Percentiles rank a stretch among this genome's conserved stretches.
These are phyloP conservation scores for Nitzschia inconspicua DNA, from an alignment of 108 stramenopile genomes.

Conservation along the genomic window DNA sequence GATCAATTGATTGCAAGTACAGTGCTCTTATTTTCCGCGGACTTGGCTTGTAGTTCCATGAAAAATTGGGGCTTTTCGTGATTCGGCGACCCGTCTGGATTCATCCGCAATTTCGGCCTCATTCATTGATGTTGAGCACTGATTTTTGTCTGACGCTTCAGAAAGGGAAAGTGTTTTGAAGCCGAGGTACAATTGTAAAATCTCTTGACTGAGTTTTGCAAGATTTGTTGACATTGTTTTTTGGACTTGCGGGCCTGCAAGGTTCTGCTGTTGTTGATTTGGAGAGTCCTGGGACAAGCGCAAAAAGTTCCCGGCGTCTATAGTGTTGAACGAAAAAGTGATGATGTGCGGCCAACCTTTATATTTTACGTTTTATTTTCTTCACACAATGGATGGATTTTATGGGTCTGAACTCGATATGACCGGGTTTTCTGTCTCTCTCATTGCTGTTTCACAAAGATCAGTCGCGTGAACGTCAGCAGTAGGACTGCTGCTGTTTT, in stretches of 20 bases:
- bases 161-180: constrained; percentile 46
- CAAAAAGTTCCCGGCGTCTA: constrained; percentile 31
- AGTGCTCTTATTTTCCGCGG: constrained; percentile 43
- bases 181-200: constrained; percentile 86
- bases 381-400: too few species aligned
- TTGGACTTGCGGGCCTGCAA: neutral
- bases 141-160: constrained; percentile 73
- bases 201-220: constrained; percentile 71
- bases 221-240: constrained; percentile 50
- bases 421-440: too few species aligned
- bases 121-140: constrained; percentile 46
- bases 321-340: too few species aligned
- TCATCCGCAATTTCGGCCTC: constrained; percentile 39
- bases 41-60: constrained; percentile 50
- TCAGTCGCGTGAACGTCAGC: too few species aligned
- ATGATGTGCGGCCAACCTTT: too few species aligned
- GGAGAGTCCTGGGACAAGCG: neutral
- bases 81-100: too few species aligned
- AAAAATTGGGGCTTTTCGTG: constrained; percentile 60
- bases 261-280: neutral
- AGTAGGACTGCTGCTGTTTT: neutral
- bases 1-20: too few species aligned
- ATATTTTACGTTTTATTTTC: too few species aligned
- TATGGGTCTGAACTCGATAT: too few species aligned
- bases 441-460: too few species aligned